Percentiles rank a stretch among this genome's conserved stretches.
Conservation (phyloP, 768 basidiomycete genomes). For the Pholiota microspora region DNA sequence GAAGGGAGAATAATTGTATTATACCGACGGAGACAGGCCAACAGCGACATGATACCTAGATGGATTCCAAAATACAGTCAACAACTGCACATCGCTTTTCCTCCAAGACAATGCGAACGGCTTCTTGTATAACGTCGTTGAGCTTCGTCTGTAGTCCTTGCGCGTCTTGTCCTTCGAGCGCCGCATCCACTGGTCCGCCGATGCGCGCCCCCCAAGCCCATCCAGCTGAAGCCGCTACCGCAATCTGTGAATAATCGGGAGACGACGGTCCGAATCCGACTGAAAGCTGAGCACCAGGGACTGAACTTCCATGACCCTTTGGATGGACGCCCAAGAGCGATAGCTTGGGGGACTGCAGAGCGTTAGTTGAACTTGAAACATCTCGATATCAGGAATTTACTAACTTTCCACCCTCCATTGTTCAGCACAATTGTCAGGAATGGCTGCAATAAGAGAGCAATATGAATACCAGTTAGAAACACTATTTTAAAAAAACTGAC, state of each 20-base stretch:
- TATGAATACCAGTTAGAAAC: not conserved
- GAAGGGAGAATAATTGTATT: too few relatives aligned
- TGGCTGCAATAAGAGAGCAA: conserved; percentile 38
- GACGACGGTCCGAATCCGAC: conserved; percentile 63
- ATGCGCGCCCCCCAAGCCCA: conserved; percentile 58
- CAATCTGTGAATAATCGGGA: conserved; percentile 62
- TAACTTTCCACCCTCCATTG: conserved; percentile 67
- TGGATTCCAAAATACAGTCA: conserved; percentile 52
- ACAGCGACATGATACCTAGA: too few relatives aligned
- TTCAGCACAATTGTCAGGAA: conserved; percentile 71
- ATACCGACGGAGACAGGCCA: too few relatives aligned
- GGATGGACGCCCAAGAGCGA: conserved; percentile 71
- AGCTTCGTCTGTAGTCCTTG: conserved; percentile 23
- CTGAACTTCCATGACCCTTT: conserved; percentile 46
- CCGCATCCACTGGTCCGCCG: conserved; percentile 18
- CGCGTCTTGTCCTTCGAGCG: conserved; percentile 16
- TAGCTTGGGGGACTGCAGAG: conserved; percentile 52
- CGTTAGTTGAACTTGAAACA: too few relatives aligned
- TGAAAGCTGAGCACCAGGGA: conserved; percentile 47
- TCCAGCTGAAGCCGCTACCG: conserved; percentile 64
- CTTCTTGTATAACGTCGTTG: conserved; percentile 40
- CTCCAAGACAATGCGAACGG: conserved; percentile 50
- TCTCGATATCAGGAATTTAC: too few relatives aligned
- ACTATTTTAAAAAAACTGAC: conserved; percentile 31
- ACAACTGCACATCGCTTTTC: conserved; percentile 65